These are phyloP conservation scores for Trypanosoma grayi DNA, from an alignment of 208 protist genomes.

Conservation along the genomic window DNA sequence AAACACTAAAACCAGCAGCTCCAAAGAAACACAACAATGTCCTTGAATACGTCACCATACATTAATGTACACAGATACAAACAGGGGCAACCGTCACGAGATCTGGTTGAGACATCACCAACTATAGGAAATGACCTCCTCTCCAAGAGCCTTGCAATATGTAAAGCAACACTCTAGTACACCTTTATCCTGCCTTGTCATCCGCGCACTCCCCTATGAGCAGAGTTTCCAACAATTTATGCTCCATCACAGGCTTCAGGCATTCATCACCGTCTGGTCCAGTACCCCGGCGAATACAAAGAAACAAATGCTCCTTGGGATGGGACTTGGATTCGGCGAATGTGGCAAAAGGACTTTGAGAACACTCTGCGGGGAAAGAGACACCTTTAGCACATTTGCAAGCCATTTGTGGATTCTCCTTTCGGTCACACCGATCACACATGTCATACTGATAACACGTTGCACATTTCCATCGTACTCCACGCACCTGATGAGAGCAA, in stretches of 20 bases:
- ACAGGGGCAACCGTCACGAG: too few relatives aligned
- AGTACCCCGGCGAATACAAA: conserved; percentile 29
- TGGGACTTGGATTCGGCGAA: not conserved
- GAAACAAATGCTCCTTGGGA: conserved; percentile 26
- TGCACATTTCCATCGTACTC: conserved; percentile 80
- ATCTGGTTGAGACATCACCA: too few relatives aligned
- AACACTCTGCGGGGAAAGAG: not conserved
- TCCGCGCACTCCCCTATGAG: not conserved
- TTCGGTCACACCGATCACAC: conserved; percentile 51
- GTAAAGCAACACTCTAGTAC: too few relatives aligned
- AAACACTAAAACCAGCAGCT: too few relatives aligned
- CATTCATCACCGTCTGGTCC: conserved; percentile 23
- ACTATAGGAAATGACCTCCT: too few relatives aligned
- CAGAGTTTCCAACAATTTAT: conserved; percentile 1
- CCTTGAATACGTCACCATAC: too few relatives aligned
- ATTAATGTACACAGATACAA: not conserved
- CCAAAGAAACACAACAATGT: too few relatives aligned
- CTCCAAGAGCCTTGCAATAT: too few relatives aligned
- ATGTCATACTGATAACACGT: conserved; percentile 81
- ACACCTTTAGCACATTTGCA: not conserved
- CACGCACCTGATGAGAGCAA: conserved; percentile 54
- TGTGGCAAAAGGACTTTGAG: not conserved
- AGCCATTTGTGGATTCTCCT: conserved; percentile 10
- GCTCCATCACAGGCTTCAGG: conserved; percentile 22
- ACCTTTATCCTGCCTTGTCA: not conserved